Base-by-base conservation (phyloP, 2,329 filamentous ascomycete genomes). In the Ambrosiella xylebori region DNA sequence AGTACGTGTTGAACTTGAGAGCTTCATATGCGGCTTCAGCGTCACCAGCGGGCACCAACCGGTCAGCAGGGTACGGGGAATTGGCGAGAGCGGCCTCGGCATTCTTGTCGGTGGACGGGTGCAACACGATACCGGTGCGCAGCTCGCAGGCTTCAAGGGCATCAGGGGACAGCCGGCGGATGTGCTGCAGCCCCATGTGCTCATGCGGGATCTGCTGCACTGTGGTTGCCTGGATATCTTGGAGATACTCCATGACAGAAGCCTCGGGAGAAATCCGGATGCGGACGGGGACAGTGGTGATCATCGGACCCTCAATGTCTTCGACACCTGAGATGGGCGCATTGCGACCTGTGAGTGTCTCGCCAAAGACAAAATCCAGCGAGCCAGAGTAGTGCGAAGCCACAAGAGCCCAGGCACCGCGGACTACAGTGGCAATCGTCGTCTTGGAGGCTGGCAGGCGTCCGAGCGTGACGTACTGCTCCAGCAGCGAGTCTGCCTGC, bases 181-280 rank as follows among this genome's bases (percentile, higher is more conserved):
- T 82, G 61, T 80, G 65, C 58, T 82, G 79, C 50, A 82, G 68
- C 17, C 79, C 79, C 54, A 77, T 73, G 65, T 87, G 81, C 65
- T 86, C 79, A 64, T 84, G 76, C 0, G 80, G 77, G 5, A 85
- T 82, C 62, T 79, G 76, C 2, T 73, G 68, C 0, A 80, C 71
- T 0, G 75, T 78, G 57, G 76, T 72, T 37, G 77, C 70, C 41
- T 85, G 80, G 1, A 85, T 73, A 1, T 70, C 67, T 47, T 77
- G 71, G 2, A 86, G 68, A 61, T 77, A 84, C 51, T 79, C 72
- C 0, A 66, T 64, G 1, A 80, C 70, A 0, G 70, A 70, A 0
- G 66, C 64, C 3, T 72, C 68, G 2, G 68, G 64, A 54, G 74
- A 68, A 1, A 80, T 65, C 0, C 68, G 68, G 1, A 81, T 68